Conservation (phyloP, 1,284 basidiomycete genomes). For the Boletus smithii region DNA sequence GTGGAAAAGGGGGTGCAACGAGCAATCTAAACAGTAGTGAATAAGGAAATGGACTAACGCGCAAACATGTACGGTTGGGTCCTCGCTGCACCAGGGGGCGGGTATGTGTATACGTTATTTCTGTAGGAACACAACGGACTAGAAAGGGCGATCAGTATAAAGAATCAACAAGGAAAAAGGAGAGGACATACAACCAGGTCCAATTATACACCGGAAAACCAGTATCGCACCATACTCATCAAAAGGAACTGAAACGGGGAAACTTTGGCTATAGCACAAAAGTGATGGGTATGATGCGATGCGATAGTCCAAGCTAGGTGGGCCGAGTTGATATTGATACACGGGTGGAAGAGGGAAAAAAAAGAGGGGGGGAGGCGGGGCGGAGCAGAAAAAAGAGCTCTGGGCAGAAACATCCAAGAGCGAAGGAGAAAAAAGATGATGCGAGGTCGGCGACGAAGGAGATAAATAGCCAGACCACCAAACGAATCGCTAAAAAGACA, state of each 20-base stretch:
- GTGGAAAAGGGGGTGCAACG: constrained; percentile 16
- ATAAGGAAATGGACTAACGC: constrained; percentile 20
- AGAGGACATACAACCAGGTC: constrained; percentile 27
- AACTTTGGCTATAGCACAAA: constrained; percentile 29
- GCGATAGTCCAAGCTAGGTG: constrained; percentile 33
- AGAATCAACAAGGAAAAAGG: not conserved
- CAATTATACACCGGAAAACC: constrained; percentile 31
- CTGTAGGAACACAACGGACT: constrained; percentile 30
- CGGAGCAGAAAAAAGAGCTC: not conserved
- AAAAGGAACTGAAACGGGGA: not conserved
- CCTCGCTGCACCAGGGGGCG: constrained; percentile 21
- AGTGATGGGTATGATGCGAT: constrained; percentile 34
- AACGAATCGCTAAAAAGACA: constrained; percentile 30
- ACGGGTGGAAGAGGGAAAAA: constrained; percentile 6
- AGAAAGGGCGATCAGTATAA: constrained; percentile 12
- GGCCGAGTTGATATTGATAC: constrained; percentile 37
- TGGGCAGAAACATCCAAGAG: not conserved
- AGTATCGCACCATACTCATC: constrained; percentile 36
- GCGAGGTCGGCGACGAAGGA: constrained; percentile 7
- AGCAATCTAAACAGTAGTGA: constrained; percentile 21
- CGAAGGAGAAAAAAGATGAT: not conserved
- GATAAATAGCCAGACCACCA: constrained; percentile 20
- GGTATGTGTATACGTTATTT: constrained; percentile 27
- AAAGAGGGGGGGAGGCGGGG: not conserved
- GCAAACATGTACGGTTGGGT: constrained; percentile 19